Evolutionary conservation across 805 yeast genomes (phyloP).

Genomic region (Candida coleopterorum): DNA sequence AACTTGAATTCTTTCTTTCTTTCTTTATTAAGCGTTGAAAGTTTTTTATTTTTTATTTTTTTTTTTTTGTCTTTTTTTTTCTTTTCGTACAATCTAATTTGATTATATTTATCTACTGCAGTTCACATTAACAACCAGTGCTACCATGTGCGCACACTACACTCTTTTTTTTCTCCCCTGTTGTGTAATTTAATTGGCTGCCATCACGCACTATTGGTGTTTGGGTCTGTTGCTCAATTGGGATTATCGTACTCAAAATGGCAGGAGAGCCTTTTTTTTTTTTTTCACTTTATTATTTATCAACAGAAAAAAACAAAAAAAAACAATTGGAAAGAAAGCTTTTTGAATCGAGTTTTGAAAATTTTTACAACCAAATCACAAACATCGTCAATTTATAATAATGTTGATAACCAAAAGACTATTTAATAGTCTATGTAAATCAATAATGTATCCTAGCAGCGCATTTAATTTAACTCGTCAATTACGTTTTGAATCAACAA

Average conservation of each 20-base stretch:
- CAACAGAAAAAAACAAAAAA: no score
- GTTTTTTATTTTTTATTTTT: no score
- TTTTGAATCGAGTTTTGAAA: background rate
- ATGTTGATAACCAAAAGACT: slow-evolving; percentile 3
- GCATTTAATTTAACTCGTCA: background rate
- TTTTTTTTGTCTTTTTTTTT: no score
- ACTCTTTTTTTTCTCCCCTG: no score
- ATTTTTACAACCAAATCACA: background rate
- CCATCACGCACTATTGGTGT: background rate
- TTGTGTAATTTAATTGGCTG: background rate
- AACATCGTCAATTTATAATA: no score
- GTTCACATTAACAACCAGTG: background rate
- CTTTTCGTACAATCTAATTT: background rate
- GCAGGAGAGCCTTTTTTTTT: no score
- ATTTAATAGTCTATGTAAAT: slow-evolving; percentile 1
- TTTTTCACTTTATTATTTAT: no score
- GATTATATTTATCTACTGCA: no score
- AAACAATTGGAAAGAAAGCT: no score
- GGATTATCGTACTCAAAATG: background rate
- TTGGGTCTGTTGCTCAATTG: background rate
- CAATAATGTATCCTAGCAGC: background rate
- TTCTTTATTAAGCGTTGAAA: slow-evolving; percentile 4
- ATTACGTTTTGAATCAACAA: slow-evolving; percentile 4
- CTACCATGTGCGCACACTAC: slow-evolving; percentile 3
- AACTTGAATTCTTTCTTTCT: background rate